Evolutionary conservation across 768 basidiomycete genomes (phyloP).

Genomic region (Tylopilus vinaceipallidus): DNA sequence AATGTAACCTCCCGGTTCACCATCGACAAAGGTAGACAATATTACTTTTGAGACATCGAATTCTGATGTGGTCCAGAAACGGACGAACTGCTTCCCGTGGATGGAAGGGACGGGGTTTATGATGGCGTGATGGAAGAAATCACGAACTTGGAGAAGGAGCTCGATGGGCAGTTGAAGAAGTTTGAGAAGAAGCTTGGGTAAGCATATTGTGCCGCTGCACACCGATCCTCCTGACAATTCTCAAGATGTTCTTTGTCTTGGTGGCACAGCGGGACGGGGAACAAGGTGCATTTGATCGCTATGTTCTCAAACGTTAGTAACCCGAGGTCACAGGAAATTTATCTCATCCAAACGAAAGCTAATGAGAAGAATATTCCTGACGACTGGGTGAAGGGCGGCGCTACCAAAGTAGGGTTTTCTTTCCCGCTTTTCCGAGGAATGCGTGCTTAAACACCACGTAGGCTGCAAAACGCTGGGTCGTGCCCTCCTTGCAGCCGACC

Average conservation of each 20-base stretch:
- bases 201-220: constrained; percentile 2
- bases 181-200: constrained; percentile 71
- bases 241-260: constrained; percentile 51
- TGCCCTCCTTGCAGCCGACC: constrained; percentile 65
- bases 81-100: constrained; percentile 72
- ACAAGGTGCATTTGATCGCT: constrained; percentile 51
- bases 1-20: constrained; percentile 69
- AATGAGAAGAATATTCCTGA: constrained; percentile 65
- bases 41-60: constrained; percentile 7
- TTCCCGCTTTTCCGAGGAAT: background rate
- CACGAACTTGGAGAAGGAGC: constrained; percentile 58
- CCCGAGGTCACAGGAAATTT: constrained; percentile 69
- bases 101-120: constrained; percentile 85
- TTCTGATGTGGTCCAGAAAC: constrained; percentile 42
- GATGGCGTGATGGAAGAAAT: constrained; percentile 79
- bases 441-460: constrained; percentile 28
- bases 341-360: constrained; percentile 73
- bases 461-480: constrained; percentile 74
- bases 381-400: constrained; percentile 77
- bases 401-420: constrained; percentile 64
- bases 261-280: constrained; percentile 81
- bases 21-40: constrained; percentile 52
- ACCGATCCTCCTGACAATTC: constrained; percentile 16
- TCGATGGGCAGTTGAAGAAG: constrained; percentile 66
- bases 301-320: background rate